These are phyloP conservation scores for Boletus subparvulus DNA, from an alignment of 768 basidiomycete genomes.

Conservation along the genomic window DNA sequence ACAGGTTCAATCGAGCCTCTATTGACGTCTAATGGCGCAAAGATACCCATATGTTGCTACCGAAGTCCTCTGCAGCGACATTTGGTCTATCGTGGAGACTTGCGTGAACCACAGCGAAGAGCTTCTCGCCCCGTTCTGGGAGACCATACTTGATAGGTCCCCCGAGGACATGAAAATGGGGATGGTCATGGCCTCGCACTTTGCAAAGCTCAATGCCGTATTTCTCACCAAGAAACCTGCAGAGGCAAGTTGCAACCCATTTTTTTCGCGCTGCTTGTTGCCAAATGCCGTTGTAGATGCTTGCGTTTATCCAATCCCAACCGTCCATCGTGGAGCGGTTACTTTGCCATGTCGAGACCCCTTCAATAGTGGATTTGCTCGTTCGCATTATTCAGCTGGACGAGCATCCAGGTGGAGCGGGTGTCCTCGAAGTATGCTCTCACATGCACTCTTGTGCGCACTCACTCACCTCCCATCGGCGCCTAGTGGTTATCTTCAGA, in stretches of 20 bases:
- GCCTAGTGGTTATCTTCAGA: conserved; percentile 85
- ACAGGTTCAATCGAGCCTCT: neutral
- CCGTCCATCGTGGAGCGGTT: conserved; percentile 80
- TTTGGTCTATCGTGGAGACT: conserved; percentile 93
- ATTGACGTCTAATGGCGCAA: conserved; percentile 2
- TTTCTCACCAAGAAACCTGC: conserved; percentile 86
- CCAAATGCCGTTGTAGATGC: conserved; percentile 62
- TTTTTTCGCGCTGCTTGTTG: conserved; percentile 20
- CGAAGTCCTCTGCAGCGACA: conserved; percentile 93
- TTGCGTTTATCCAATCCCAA: conserved; percentile 85
- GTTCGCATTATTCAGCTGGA: conserved; percentile 88
- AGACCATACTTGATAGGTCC: conserved; percentile 75
- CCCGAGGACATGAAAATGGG: conserved; percentile 86
- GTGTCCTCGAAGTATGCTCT: conserved; percentile 81
- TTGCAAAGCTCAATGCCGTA: conserved; percentile 89
- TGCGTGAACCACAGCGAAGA: conserved; percentile 70
- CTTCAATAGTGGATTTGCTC: conserved; percentile 88
- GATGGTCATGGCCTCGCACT: conserved; percentile 87
- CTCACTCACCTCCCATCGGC: conserved; percentile 29
- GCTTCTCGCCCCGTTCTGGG: conserved; percentile 88
- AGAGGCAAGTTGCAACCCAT: conserved; percentile 58
- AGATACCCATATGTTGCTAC: conserved; percentile 94
- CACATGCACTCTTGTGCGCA: conserved; percentile 30
- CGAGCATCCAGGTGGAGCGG: conserved; percentile 75
- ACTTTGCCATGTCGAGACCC: conserved; percentile 81